phyloP scores from a whole-genome alignment of 139 green algal species.

The Chlorella vulgaris region DNA sequence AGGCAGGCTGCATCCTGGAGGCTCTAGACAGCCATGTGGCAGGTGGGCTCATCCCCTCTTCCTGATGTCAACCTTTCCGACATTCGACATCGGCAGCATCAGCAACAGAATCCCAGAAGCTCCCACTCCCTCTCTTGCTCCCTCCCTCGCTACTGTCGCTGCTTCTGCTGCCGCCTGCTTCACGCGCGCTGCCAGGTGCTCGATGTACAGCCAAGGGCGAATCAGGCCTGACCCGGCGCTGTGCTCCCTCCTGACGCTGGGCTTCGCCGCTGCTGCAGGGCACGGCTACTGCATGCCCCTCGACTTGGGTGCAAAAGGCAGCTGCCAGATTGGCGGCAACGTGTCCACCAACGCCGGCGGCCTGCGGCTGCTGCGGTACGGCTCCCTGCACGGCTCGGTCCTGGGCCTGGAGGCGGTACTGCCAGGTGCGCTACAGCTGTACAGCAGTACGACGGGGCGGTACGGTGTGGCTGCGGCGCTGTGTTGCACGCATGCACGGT shows the following conservation, averaged over 20 bases:
- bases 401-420: constrained; percentile 94
- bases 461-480: not conserved
- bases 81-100: no score
- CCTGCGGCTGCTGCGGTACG: constrained; percentile 90
- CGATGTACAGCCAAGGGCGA: no score
- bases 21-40: constrained; percentile 70
- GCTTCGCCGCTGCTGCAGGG: not conserved
- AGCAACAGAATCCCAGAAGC: no score
- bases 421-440: constrained; percentile 32
- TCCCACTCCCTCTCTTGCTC: no score
- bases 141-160: no score
- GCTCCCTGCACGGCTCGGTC: constrained; percentile 89
- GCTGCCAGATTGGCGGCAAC: constrained; percentile 97
- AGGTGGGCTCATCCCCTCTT: not conserved
- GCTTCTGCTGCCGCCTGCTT: no score
- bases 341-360: constrained; percentile 97
- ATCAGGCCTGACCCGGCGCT: no score
- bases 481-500: no score
- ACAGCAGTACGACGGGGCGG: no score
- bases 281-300: constrained; percentile 87
- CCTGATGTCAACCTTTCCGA: no score
- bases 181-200: no score
- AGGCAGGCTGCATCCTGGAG: constrained; percentile 89
- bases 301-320: constrained; percentile 95
- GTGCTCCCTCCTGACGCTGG: no score